phyloP scores from a whole-genome alignment of 805 yeast species.

The Maudiozyma serrabonitensis region DNA sequence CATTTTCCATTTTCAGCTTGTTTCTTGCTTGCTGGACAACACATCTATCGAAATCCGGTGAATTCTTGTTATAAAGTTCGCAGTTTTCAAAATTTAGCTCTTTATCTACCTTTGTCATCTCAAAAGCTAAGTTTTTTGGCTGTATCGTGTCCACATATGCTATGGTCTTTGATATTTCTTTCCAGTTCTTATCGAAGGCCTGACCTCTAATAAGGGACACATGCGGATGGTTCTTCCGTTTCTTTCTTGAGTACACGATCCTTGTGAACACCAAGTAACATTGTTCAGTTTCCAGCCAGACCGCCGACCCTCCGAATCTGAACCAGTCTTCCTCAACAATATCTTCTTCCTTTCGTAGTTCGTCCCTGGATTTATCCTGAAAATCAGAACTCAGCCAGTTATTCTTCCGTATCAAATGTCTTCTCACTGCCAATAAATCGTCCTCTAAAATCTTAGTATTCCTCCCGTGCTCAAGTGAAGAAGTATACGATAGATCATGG shows the following conservation, averaged over 20 bases:
- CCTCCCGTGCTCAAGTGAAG: constrained; percentile 5
- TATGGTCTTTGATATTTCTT: constrained; percentile 19
- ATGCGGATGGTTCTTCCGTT: background rate
- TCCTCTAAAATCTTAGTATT: constrained; percentile 1
- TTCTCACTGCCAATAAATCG: background rate
- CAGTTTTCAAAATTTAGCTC: constrained; percentile 22
- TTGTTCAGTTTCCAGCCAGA: constrained; percentile 43
- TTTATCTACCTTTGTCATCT: constrained; percentile 17
- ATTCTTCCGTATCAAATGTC: background rate
- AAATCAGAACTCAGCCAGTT: background rate
- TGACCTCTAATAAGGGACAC: constrained; percentile 36
- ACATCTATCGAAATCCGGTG: constrained; percentile 13
- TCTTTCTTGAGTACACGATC: background rate
- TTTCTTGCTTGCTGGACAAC: constrained; percentile 11
- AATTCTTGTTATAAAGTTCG: constrained; percentile 12
- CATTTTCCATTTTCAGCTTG: constrained; percentile 10
- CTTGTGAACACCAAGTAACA: constrained; percentile 35
- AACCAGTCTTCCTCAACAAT: constrained; percentile 28
- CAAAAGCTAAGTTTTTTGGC: constrained; percentile 20
- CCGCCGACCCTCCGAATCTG: constrained; percentile 34
- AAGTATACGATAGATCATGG: constrained; percentile 7
- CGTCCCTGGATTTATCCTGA: background rate
- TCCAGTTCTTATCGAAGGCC: constrained; percentile 37
- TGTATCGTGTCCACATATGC: constrained; percentile 23
- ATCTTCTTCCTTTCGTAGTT: background rate